These are phyloP conservation scores for Thecaphora thlaspeos DNA, from an alignment of 1,284 basidiomycete genomes.

Conservation along the genomic window DNA sequence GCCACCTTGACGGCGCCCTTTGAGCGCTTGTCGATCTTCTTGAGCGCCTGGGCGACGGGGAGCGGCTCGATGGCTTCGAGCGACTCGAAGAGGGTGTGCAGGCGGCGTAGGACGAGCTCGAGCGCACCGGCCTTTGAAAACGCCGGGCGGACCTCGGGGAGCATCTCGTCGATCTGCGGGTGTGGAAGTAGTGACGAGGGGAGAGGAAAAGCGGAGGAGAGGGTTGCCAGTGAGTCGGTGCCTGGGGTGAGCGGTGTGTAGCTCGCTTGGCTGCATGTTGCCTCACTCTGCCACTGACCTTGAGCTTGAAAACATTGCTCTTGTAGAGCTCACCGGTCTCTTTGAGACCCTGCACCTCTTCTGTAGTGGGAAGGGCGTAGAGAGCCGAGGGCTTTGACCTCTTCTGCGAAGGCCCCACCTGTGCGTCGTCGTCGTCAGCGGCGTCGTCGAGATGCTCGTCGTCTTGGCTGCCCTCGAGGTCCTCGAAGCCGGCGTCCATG, in stretches of 20 bases:
- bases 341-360: constrained; percentile 74
- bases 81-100: constrained; percentile 37
- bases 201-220: too few relatives aligned
- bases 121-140: constrained; percentile 39
- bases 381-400: constrained; percentile 49
- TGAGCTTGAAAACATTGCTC: constrained; percentile 80
- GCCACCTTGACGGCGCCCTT: constrained; percentile 54
- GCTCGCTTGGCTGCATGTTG: too few relatives aligned
- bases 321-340: constrained; percentile 76
- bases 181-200: neutral
- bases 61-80: constrained; percentile 28
- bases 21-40: constrained; percentile 62
- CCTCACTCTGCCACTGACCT: too few relatives aligned
- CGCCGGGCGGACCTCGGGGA: constrained; percentile 40
- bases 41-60: constrained; percentile 29
- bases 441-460: constrained; percentile 10
- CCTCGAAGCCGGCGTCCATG: constrained; percentile 41
- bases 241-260: too few relatives aligned
- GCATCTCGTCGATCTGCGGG: constrained; percentile 51
- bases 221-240: too few relatives aligned
- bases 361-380: constrained; percentile 62
- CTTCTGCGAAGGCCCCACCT: constrained; percentile 33
- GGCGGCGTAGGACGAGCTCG: constrained; percentile 47
- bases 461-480: constrained; percentile 1
- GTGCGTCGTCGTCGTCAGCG: constrained; percentile 20